phyloP scores from a whole-genome alignment of 768 basidiomycete species.

The Cyclocybe cylindracea region DNA sequence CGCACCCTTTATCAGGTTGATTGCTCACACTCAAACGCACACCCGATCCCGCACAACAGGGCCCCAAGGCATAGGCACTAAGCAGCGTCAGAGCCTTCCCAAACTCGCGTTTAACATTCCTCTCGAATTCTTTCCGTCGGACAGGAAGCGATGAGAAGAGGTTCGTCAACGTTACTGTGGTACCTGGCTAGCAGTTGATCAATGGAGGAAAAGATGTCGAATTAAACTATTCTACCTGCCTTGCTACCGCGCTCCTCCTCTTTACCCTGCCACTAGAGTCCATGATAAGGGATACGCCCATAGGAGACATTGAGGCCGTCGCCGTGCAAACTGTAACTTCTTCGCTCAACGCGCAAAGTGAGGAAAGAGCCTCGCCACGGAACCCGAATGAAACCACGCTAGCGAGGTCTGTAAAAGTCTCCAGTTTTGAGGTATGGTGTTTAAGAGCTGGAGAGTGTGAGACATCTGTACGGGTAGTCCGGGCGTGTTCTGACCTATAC shows the following conservation, averaged over 20 bases:
- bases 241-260: slow-evolving; percentile 63
- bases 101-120: slow-evolving; percentile 89
- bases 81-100: slow-evolving; percentile 81
- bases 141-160: slow-evolving; percentile 87
- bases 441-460: slow-evolving; percentile 63
- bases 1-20: slow-evolving; percentile 69
- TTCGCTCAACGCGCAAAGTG: slow-evolving; percentile 84
- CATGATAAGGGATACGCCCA: slow-evolving; percentile 79
- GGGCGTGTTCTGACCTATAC: slow-evolving; percentile 58
- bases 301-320: slow-evolving; percentile 68
- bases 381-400: slow-evolving; percentile 87
- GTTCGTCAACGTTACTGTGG: slow-evolving; percentile 70
- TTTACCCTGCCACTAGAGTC: slow-evolving; percentile 63
- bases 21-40: slow-evolving; percentile 78
- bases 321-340: slow-evolving; percentile 72
- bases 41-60: slow-evolving; percentile 72
- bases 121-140: slow-evolving; percentile 86
- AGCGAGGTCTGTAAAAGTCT: slow-evolving; percentile 71
- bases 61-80: slow-evolving; percentile 87
- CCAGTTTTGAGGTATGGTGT: slow-evolving; percentile 91
- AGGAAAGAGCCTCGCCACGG: slow-evolving; percentile 93
- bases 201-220: not conserved
- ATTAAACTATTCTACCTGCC: slow-evolving; percentile 55
- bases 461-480: not conserved
- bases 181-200: slow-evolving; percentile 65